Conservation (phyloP, 139 green algal species). For the Chlamydomonas eustigma region DNA sequence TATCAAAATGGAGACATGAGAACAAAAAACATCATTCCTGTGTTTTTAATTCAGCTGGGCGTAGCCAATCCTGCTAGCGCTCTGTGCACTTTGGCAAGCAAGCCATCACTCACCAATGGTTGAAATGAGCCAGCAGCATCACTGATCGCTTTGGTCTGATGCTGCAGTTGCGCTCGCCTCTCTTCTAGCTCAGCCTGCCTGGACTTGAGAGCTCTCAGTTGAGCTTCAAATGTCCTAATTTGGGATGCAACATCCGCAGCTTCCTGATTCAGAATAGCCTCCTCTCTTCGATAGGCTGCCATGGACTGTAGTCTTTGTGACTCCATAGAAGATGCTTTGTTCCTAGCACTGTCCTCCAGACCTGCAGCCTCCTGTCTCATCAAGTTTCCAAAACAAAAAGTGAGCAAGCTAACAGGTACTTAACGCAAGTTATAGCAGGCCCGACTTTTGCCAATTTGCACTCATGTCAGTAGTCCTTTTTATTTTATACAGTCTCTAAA, state of each 20-base stretch:
- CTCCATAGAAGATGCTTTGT: not conserved
- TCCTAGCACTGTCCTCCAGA: not conserved
- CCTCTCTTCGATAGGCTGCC: slow-evolving; percentile 36
- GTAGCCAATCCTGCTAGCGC: no score
- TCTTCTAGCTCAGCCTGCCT: slow-evolving; percentile 44
- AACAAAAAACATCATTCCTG: no score
- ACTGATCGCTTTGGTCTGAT: slow-evolving; percentile 14
- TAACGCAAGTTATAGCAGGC: no score
- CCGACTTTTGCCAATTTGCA: no score
- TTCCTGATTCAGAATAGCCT: slow-evolving; percentile 34
- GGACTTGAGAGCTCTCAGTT: slow-evolving; percentile 30
- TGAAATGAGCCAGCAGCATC: slow-evolving; percentile 12
- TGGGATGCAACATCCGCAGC: slow-evolving; percentile 26
- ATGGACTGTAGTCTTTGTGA: slow-evolving; percentile 1
- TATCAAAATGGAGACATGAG: no score
- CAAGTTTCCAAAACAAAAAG: no score
- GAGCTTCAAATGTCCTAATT: slow-evolving; percentile 45
- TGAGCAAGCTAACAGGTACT: no score
- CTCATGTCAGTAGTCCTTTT: no score
- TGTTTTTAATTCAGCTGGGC: no score
- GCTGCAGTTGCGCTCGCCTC: slow-evolving; percentile 28
- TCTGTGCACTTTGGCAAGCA: no score
- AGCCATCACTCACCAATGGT: not conserved
- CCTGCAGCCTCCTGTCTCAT: not conserved
- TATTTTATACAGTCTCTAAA: no score